A percentile compares a stretch with the other conserved stretches of the same genome.
Evolutionary conservation across 495 filamentous ascomycete genomes (phyloP).

Genomic region (Bombardia bombarda): DNA sequence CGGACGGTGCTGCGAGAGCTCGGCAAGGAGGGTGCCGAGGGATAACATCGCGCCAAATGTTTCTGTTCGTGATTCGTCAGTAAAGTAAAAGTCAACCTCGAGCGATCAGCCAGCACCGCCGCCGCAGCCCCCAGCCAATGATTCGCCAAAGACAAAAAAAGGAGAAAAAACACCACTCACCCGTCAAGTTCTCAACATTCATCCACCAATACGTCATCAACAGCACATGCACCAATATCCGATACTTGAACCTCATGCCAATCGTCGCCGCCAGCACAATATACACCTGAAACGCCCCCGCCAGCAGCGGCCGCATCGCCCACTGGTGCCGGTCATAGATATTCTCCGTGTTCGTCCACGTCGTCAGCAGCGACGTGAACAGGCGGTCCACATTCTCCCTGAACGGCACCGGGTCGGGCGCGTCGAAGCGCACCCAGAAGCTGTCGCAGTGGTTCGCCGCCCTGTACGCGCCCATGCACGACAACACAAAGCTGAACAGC

Average conservation of each 20-base stretch:
- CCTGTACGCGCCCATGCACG: constrained; percentile 49
- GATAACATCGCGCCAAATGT: constrained; percentile 52
- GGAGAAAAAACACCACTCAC: constrained; percentile 8
- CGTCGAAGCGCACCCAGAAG: constrained; percentile 51
- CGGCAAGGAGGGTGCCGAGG: constrained; percentile 54
- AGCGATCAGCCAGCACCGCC: too few species aligned
- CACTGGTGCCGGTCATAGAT: constrained; percentile 58
- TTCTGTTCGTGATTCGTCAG: constrained; percentile 25
- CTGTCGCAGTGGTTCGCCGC: constrained; percentile 47
- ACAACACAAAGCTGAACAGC: constrained; percentile 46
- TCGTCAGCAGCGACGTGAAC: constrained; percentile 40
- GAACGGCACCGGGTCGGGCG: constrained; percentile 29
- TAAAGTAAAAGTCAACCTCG: too few species aligned
- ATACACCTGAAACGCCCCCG: constrained; percentile 57
- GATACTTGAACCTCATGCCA: constrained; percentile 49
- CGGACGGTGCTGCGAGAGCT: constrained; percentile 46
- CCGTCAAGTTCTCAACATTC: constrained; percentile 27
- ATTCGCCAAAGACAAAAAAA: neutral
- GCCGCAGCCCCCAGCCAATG: too few species aligned
- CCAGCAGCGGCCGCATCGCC: constrained; percentile 53
- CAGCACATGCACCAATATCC: constrained; percentile 43
- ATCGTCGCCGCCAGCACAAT: constrained; percentile 47
- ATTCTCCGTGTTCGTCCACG: constrained; percentile 53
- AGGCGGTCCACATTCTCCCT: constrained; percentile 27
- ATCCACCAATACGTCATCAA: constrained; percentile 47